A percentile compares a stretch with the other conserved stretches of the same genome.
Evolutionary conservation across 495 filamentous ascomycete genomes (phyloP).

Genomic region (Lophium mytilinum): DNA sequence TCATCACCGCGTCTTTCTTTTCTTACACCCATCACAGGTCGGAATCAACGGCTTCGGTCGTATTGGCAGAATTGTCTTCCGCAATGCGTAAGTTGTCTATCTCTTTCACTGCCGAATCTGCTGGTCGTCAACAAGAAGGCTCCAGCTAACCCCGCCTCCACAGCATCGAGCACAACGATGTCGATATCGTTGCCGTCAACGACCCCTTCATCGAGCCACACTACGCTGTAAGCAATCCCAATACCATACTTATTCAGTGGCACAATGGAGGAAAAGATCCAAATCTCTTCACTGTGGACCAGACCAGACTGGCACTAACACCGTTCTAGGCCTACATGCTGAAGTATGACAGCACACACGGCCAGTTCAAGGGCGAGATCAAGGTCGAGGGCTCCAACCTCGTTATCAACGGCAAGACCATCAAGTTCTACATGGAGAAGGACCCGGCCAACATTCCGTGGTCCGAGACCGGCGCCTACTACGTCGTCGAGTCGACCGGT

Average conservation of each 20-base stretch:
- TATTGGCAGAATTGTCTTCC: constrained; percentile 94
- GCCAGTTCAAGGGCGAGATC: constrained; percentile 88
- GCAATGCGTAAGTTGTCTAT: constrained; percentile 59
- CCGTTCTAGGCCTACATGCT: constrained; percentile 85
- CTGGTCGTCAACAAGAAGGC: constrained; percentile 10
- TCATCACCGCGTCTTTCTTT: not conserved
- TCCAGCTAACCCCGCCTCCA: constrained; percentile 26
- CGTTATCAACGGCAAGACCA: constrained; percentile 85
- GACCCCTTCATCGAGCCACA: constrained; percentile 98
- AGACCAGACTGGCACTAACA: constrained; percentile 10
- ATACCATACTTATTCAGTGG: not conserved
- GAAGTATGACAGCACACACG: constrained; percentile 97
- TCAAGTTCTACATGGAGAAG: constrained; percentile 91
- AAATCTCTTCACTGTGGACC: too few species aligned
- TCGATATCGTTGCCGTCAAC: constrained; percentile 93
- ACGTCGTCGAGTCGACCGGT: constrained; percentile 97
- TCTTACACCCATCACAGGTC: constrained; percentile 47
- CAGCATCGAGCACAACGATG: constrained; percentile 74
- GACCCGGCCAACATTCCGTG: constrained; percentile 91
- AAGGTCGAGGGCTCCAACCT: constrained; percentile 66
- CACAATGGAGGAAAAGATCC: not conserved
- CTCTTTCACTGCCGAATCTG: constrained; percentile 8
- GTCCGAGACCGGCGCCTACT: constrained; percentile 78
- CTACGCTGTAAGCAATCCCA: constrained; percentile 76
- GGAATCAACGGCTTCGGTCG: constrained; percentile 99